These are phyloP conservation scores for Glycine tomentella DNA, from an alignment of 306 rosid genomes.

Conservation along the genomic window DNA sequence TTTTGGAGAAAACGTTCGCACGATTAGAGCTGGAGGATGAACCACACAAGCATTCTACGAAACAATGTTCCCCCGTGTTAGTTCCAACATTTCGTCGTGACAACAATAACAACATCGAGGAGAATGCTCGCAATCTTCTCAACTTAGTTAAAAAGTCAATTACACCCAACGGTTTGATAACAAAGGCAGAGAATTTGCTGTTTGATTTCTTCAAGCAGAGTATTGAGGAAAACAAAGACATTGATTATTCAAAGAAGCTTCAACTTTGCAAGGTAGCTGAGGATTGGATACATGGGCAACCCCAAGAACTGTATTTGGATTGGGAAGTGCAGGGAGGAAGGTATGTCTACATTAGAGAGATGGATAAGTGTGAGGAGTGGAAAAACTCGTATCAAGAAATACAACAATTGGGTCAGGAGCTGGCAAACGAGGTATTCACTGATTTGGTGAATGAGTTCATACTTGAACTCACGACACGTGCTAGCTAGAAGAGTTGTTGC, in stretches of 20 bases:
- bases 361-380: constrained; percentile 67
- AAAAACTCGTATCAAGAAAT: constrained; percentile 46
- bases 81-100: neutral
- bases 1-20: constrained; percentile 59
- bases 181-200: constrained; percentile 54
- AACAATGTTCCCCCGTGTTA: neutral
- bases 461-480: constrained; percentile 49
- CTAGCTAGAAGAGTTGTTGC: neutral
- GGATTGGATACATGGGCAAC: constrained; percentile 67
- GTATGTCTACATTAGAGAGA: constrained; percentile 54
- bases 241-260: constrained; percentile 27
- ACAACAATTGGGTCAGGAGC: constrained; percentile 46
- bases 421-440: constrained; percentile 60
- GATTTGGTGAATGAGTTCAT: constrained; percentile 60
- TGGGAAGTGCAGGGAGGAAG: constrained; percentile 62
- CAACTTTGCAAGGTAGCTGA: constrained; percentile 48
- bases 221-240: constrained; percentile 28
- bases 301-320: constrained; percentile 50
- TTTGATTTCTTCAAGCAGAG: constrained; percentile 66
- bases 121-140: constrained; percentile 48
- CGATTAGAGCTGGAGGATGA: constrained; percentile 45
- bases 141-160: constrained; percentile 38
- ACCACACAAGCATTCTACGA: neutral
- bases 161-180: constrained; percentile 14
- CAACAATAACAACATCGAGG: constrained; percentile 14